Evolutionary conservation across 1,284 basidiomycete species (phyloP).

Genomic region (Ceratobasidium sp.): DNA sequence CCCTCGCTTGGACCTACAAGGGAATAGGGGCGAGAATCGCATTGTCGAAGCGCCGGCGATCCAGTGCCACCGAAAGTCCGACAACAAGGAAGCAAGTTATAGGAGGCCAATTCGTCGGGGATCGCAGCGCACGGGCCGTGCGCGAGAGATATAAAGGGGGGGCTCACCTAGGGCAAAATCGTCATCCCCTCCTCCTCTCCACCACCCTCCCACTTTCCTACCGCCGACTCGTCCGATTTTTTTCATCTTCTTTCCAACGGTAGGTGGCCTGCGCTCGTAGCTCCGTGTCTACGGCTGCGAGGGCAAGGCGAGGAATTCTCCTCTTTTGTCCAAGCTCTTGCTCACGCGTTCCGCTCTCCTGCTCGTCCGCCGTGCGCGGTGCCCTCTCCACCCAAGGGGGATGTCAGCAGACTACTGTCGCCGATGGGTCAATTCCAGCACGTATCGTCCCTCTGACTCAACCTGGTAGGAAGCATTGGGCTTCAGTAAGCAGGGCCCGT

Average conservation of each 20-base stretch:
- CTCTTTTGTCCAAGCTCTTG: not conserved
- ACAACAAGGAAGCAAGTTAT: not conserved
- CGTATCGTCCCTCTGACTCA: not conserved
- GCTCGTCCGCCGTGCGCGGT: slow-evolving; percentile 13
- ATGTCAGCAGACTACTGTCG: not conserved
- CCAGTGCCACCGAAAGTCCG: slow-evolving; percentile 1
- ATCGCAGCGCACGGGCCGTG: not conserved
- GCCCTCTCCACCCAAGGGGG: not conserved
- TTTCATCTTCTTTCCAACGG: not conserved
- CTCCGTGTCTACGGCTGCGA: not conserved
- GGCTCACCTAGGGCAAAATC: not conserved
- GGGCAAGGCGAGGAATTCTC: not conserved
- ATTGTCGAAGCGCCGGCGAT: not conserved
- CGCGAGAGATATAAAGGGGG: not conserved
- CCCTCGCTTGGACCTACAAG: not conserved
- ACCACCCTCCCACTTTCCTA: not conserved
- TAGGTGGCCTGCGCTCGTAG: not conserved
- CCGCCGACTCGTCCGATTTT: not conserved
- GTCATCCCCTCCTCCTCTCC: too few species aligned
- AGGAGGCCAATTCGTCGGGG: not conserved
- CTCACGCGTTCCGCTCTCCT: slow-evolving; percentile 12
- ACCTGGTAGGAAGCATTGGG: not conserved
- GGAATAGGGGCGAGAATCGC: not conserved
- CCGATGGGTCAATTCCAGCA: not conserved
- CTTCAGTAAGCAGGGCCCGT: not conserved